phyloP scores from a whole-genome alignment of 257 asterid genomes.

The Solanum etuberosum region DNA sequence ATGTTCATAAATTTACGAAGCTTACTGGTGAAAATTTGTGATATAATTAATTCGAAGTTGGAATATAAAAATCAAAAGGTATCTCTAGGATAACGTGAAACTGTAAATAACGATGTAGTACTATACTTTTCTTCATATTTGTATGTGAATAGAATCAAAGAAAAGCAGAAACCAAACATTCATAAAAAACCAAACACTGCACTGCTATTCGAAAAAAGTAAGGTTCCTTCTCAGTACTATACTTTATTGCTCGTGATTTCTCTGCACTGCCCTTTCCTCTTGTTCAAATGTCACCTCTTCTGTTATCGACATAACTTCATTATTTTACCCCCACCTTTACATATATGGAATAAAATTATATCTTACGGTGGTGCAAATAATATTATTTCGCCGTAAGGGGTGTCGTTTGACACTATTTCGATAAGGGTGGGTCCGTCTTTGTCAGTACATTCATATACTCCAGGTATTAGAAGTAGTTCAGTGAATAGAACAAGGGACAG shows the following conservation, averaged over 20 bases:
- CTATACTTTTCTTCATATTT: background rate
- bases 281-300: background rate
- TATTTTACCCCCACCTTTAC: no score
- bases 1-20: background rate
- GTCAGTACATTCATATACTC: no score
- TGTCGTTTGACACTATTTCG: no score
- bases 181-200: constrained; percentile 13
- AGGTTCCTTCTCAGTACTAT: constrained; percentile 3
- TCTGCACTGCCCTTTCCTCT: background rate
- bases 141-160: background rate
- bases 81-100: background rate
- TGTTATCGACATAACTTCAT: background rate
- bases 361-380: background rate
- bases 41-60: background rate
- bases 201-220: background rate
- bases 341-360: background rate
- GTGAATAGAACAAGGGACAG: no score
- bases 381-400: background rate
- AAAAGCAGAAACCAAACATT: constrained; percentile 23
- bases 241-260: constrained; percentile 5
- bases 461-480: no score
- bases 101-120: background rate
- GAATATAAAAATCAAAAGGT: background rate
- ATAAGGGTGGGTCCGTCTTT: no score
- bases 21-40: background rate